Percentiles rank a stretch among this genome's conserved stretches.
phyloP scores from a whole-genome alignment of 331 rosid species.

The Dryas integrifolia region DNA sequence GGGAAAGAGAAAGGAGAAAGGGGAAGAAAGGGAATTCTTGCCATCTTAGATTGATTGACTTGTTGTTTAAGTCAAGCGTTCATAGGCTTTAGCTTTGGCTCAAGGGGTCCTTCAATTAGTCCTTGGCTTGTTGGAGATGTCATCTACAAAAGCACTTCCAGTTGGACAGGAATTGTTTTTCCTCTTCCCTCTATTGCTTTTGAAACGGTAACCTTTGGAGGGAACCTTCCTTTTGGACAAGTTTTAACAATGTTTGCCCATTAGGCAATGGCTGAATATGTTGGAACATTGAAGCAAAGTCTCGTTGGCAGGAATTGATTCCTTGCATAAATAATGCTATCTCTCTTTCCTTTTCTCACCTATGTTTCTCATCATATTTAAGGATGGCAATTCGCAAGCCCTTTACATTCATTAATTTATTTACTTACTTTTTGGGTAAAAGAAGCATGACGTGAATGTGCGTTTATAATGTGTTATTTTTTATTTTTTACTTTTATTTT shows the following conservation, averaged over 20 bases:
- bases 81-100: constrained; percentile 33
- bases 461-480: background rate
- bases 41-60: constrained; percentile 49
- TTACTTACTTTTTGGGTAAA: background rate
- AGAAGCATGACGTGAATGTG: background rate
- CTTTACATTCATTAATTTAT: background rate
- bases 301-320: constrained; percentile 27
- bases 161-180: constrained; percentile 32
- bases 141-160: constrained; percentile 26
- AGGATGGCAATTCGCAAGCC: background rate
- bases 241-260: background rate
- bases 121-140: constrained; percentile 51
- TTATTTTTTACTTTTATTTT: too few species aligned
- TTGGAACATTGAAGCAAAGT: constrained; percentile 29
- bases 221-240: constrained; percentile 29
- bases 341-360: background rate
- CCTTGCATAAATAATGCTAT: constrained; percentile 11
- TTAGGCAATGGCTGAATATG: constrained; percentile 26
- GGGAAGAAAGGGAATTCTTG: constrained; percentile 41
- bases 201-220: constrained; percentile 38
- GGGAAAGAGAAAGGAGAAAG: constrained; percentile 1
- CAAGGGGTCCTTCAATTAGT: constrained; percentile 44
- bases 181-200: constrained; percentile 25
- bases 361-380: background rate
- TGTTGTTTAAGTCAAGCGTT: constrained; percentile 51